phyloP scores from a whole-genome alignment of 1,284 basidiomycete genomes.

The Ustilago curta region DNA sequence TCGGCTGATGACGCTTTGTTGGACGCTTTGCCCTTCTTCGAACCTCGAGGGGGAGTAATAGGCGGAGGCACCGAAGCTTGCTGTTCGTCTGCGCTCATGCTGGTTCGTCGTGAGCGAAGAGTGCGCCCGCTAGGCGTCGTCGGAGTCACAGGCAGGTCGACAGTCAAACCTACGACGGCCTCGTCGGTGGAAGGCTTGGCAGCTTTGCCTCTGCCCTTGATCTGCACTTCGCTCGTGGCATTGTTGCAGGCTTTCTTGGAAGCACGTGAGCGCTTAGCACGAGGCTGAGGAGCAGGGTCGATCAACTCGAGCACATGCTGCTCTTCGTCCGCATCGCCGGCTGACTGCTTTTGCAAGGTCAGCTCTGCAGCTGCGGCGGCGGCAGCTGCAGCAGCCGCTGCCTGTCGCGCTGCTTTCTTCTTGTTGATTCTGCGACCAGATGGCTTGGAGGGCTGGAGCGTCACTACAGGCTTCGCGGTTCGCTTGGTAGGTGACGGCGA shows the following conservation, averaged over 20 bases:
- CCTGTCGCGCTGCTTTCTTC: constrained; percentile 19
- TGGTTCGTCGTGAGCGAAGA: constrained; percentile 22
- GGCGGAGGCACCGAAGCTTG: constrained; percentile 4
- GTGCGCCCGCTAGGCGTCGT: constrained; percentile 17
- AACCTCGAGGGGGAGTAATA: constrained; percentile 17
- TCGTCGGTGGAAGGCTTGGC: neutral
- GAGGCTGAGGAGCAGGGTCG: constrained; percentile 1
- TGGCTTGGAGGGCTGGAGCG: constrained; percentile 26
- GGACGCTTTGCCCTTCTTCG: constrained; percentile 7
- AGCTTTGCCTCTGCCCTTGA: constrained; percentile 6
- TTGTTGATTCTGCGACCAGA: constrained; percentile 27
- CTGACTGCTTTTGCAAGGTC: constrained; percentile 8
- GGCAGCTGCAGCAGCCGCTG: constrained; percentile 12
- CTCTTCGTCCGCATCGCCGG: constrained; percentile 25
- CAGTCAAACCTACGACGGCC: neutral
- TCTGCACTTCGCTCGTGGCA: neutral
- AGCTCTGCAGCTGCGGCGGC: constrained; percentile 11
- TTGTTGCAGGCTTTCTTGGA: neutral
- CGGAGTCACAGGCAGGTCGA: constrained; percentile 3
- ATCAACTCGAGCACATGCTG: constrained; percentile 22
- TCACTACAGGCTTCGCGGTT: constrained; percentile 2
- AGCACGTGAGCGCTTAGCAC: constrained; percentile 17
- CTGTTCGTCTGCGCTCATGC: constrained; percentile 6
- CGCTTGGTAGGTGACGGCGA: constrained; percentile 42
- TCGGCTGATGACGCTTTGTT: neutral